Evolutionary conservation across 148 eudicot species (phyloP).

Genomic region (Cornus kousa): DNA sequence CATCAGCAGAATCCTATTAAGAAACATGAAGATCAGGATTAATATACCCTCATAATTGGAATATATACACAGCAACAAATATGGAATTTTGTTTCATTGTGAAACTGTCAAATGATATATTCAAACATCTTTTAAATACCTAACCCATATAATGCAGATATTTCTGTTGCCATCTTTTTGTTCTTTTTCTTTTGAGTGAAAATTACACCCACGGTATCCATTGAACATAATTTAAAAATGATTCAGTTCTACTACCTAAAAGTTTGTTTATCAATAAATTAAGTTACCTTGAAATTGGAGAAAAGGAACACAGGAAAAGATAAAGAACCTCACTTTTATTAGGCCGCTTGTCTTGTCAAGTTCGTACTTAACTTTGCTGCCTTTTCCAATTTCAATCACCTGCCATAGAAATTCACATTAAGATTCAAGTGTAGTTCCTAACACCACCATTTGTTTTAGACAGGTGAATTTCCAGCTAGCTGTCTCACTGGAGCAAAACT

Average conservation of each 20-base stretch:
- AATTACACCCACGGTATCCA: no score
- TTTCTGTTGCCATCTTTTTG: no score
- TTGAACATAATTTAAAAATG: background rate
- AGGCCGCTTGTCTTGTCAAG: slow-evolving; percentile 86
- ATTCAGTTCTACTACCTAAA: background rate
- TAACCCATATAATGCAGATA: no score
- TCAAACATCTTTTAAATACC: background rate
- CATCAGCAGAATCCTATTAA: background rate
- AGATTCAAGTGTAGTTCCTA: background rate
- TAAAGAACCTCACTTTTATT: slow-evolving; percentile 52
- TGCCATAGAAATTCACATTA: slow-evolving; percentile 22
- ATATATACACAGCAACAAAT: background rate
- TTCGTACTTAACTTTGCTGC: slow-evolving; percentile 94
- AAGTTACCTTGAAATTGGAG: background rate
- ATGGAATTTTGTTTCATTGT: background rate
- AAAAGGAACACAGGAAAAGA: background rate
- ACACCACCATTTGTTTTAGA: background rate
- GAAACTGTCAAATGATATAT: background rate
- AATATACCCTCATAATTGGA: background rate
- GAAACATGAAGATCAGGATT: background rate
- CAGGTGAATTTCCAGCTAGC: background rate
- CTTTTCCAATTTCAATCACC: slow-evolving; percentile 93
- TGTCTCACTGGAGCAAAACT: background rate
- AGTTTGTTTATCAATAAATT: background rate
- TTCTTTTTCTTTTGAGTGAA: no score